phyloP scores from a whole-genome alignment of 2,329 filamentous ascomycete species.

The Elsinoe australis region DNA sequence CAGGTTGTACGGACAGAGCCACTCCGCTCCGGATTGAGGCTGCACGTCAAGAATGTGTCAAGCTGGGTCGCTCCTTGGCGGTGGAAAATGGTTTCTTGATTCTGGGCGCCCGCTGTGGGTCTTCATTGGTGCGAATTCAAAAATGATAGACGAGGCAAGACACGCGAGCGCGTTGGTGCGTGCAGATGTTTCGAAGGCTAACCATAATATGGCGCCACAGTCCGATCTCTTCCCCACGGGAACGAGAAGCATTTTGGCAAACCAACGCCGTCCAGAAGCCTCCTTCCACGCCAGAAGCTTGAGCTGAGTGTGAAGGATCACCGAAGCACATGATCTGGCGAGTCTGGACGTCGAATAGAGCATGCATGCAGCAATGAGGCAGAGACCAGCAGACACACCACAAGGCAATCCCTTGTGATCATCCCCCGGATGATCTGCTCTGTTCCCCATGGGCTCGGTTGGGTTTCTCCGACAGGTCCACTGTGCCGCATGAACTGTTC shows the following conservation, averaged over 20 bases:
- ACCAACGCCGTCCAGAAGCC: too few species aligned
- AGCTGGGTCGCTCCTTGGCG: slow-evolving; percentile 2
- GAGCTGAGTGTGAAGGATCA: too few species aligned
- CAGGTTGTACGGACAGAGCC: not conserved
- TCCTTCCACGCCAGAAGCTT: too few species aligned
- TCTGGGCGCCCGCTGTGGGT: not conserved
- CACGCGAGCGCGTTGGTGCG: not conserved
- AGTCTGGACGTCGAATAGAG: too few species aligned
- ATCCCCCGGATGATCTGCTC: slow-evolving; percentile 9
- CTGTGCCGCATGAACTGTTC: slow-evolving; percentile 6
- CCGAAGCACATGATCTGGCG: too few species aligned
- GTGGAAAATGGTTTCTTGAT: not conserved
- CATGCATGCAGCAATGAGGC: too few species aligned
- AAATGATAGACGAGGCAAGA: not conserved
- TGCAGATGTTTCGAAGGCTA: slow-evolving; percentile 2
- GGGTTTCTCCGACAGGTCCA: slow-evolving; percentile 5
- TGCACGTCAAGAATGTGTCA: not conserved
- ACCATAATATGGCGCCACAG: too few species aligned
- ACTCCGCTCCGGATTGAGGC: slow-evolving; percentile 7
- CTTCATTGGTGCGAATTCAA: slow-evolving; percentile 10
- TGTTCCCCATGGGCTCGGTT: slow-evolving; percentile 13
- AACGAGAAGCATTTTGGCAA: too few species aligned
- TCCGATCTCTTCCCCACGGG: too few species aligned
- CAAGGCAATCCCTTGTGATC: too few species aligned
- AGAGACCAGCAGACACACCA: too few species aligned